A percentile compares a stretch with the other conserved stretches of the same genome.
Evolutionary conservation across 192 early-diverging fungal species (phyloP).

Genomic region (Globomyces pollinis-pini): DNA sequence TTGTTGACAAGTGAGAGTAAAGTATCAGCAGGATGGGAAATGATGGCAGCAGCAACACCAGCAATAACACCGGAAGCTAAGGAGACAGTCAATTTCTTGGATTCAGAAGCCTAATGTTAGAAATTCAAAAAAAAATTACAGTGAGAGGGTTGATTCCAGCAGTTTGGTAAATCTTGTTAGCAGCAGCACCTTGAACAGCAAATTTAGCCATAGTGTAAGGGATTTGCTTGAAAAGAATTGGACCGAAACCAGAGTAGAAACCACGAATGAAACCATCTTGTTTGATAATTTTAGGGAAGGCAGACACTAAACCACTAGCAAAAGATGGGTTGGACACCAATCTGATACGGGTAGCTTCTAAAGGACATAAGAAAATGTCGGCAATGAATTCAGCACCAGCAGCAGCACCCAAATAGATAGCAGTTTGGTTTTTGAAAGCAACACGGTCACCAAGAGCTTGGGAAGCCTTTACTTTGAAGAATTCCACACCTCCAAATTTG

Average conservation of each 20-base stretch:
- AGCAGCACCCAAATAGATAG: conserved; percentile 57
- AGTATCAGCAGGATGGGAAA: conserved; percentile 65
- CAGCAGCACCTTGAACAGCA: conserved; percentile 52
- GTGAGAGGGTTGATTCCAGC: conserved; percentile 34
- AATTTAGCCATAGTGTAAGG: conserved; percentile 81
- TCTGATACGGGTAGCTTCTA: conserved; percentile 69
- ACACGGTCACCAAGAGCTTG: conserved; percentile 20
- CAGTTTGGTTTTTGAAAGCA: conserved; percentile 51
- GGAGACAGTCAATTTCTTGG: conserved; percentile 42
- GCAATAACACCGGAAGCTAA: conserved; percentile 55
- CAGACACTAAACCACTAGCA: conserved; percentile 51
- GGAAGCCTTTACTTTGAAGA: conserved; percentile 54
- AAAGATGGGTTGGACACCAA: conserved; percentile 63
- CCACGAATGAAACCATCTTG: conserved; percentile 61
- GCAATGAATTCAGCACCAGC: conserved; percentile 70
- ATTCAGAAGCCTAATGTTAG: conserved; percentile 31
- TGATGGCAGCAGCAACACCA: conserved; percentile 58
- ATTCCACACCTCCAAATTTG: conserved; percentile 65
- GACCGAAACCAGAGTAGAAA: conserved; percentile 72
- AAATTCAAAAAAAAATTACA: too few relatives aligned
- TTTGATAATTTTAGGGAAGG: conserved; percentile 49
- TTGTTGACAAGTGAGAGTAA: conserved; percentile 69
- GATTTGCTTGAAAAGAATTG: conserved; percentile 68
- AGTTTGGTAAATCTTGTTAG: conserved; percentile 40
- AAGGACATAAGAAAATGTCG: conserved; percentile 64